Evolutionary conservation across 257 asterid genomes (phyloP).

Genomic region (Rehmannia glutinosa): DNA sequence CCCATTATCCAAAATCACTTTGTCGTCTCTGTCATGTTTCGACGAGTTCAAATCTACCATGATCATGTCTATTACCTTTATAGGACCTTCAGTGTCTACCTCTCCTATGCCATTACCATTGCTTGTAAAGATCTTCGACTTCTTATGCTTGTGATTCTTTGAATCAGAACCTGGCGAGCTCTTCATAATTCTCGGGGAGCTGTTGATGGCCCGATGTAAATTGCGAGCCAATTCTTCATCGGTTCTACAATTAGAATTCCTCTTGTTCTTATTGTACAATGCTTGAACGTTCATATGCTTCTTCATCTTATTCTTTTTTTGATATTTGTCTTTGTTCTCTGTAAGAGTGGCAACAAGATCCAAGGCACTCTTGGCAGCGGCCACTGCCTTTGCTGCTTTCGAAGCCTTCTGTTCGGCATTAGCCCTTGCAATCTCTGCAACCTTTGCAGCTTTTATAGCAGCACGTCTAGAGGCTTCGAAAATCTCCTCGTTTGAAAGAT

Average conservation of each 20-base stretch:
- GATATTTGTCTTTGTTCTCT: slow-evolving; percentile 30
- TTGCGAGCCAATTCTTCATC: slow-evolving; percentile 56
- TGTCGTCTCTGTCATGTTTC: slow-evolving; percentile 21
- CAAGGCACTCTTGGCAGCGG: slow-evolving; percentile 72
- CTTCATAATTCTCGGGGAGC: slow-evolving; percentile 49
- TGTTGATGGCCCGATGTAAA: slow-evolving; percentile 42
- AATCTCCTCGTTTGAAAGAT: slow-evolving; percentile 52
- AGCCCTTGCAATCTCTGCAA: slow-evolving; percentile 61
- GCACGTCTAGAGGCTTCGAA: slow-evolving; percentile 52
- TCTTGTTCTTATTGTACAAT: slow-evolving; percentile 35
- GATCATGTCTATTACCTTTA: slow-evolving; percentile 17
- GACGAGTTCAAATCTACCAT: slow-evolving; percentile 34
- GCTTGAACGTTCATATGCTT: slow-evolving; percentile 42
- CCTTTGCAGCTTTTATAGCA: slow-evolving; percentile 57
- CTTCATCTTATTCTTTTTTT: slow-evolving; percentile 40
- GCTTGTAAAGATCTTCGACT: slow-evolving; percentile 24
- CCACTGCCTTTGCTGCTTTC: slow-evolving; percentile 71
- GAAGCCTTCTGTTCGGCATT: slow-evolving; percentile 75
- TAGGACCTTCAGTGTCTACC: slow-evolving; percentile 23
- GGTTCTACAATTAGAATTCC: slow-evolving; percentile 22
- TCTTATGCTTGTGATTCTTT: slow-evolving; percentile 39
- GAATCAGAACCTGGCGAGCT: slow-evolving; percentile 26
- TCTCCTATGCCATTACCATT: slow-evolving; percentile 26
- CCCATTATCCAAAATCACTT: slow-evolving; percentile 19
- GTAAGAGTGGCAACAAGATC: slow-evolving; percentile 48